Percentiles rank a stretch among this genome's conserved stretches.
Evolutionary conservation across 2,329 filamentous ascomycete genomes (phyloP).

Genomic region (Sporothrix pseudoabietina): DNA sequence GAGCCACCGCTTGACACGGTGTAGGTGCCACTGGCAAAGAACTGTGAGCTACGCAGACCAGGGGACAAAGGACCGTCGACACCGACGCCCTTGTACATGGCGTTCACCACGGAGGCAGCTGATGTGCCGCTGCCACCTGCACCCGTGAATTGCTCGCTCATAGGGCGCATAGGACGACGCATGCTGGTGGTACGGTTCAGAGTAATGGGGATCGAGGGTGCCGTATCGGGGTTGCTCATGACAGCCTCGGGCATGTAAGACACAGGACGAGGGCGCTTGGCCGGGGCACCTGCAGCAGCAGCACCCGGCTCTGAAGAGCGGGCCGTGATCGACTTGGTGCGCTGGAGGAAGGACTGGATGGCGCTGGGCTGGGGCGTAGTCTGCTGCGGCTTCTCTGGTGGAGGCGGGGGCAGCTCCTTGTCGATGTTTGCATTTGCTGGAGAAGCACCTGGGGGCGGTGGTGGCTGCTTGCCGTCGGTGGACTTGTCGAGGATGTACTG

Average conservation of each 20-base stretch:
- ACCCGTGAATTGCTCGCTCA: slow-evolving; percentile 64
- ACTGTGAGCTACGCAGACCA: slow-evolving; percentile 61
- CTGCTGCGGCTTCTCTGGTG: slow-evolving; percentile 58
- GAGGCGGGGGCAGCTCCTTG: slow-evolving; percentile 83
- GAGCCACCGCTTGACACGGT: slow-evolving; percentile 36
- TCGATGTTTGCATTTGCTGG: slow-evolving; percentile 61
- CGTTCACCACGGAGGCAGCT: slow-evolving; percentile 75
- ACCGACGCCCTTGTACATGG: slow-evolving; percentile 74
- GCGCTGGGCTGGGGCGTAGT: slow-evolving; percentile 58
- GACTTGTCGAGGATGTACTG: slow-evolving; percentile 89
- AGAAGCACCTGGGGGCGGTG: slow-evolving; percentile 46
- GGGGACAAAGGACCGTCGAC: slow-evolving; percentile 66
- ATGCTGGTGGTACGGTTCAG: slow-evolving; percentile 57
- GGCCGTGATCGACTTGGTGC: slow-evolving; percentile 62
- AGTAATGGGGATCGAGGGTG: slow-evolving; percentile 73
- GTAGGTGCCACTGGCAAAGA: slow-evolving; percentile 51
- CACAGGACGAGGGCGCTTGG: slow-evolving; percentile 57
- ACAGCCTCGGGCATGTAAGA: slow-evolving; percentile 53
- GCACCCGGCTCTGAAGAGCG: slow-evolving; percentile 39
- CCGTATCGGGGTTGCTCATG: slow-evolving; percentile 69
- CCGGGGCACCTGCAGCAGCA: background rate
- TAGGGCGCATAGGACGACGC: slow-evolving; percentile 55
- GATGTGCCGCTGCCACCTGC: slow-evolving; percentile 26
- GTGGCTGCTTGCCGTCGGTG: slow-evolving; percentile 59
- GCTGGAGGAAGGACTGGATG: slow-evolving; percentile 58